Evolutionary conservation across 2,329 filamentous ascomycete genomes (phyloP).

Genomic region (Colletotrichum costaricense): DNA sequence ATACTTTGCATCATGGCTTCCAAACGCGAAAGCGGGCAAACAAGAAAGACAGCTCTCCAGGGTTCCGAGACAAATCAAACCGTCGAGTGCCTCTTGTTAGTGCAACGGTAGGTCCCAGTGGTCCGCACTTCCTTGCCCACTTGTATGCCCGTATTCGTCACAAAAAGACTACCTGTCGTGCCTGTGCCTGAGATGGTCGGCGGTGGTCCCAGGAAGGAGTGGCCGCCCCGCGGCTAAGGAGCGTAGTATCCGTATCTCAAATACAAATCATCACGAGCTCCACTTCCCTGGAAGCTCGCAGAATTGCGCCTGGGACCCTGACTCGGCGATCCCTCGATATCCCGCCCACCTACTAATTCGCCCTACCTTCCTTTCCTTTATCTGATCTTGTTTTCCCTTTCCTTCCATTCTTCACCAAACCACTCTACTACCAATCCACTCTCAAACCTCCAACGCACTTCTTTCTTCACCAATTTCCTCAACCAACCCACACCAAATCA

Average conservation of each 20-base stretch:
- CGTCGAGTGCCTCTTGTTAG: background rate
- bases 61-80: background rate
- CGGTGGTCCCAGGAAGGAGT: conserved; percentile 19
- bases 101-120: background rate
- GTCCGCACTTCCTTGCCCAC: background rate
- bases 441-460: background rate
- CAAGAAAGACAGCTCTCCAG: background rate
- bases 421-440: background rate
- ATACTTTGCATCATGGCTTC: background rate
- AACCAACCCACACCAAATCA: background rate
- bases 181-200: too few relatives aligned
- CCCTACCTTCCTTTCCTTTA: background rate
- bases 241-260: conserved; percentile 16
- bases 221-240: conserved; percentile 23
- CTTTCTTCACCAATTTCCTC: conserved; percentile 19
- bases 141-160: conserved; percentile 13
- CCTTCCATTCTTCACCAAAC: background rate
- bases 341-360: conserved; percentile 27
- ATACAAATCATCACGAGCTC: conserved; percentile 34
- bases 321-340: conserved; percentile 22
- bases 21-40: background rate
- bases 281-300: conserved; percentile 35
- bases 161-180: background rate
- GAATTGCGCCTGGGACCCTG: conserved; percentile 32
- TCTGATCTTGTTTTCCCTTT: background rate